phyloP scores from a whole-genome alignment of 2,329 filamentous ascomycete genomes.

The Bisporella sp. region DNA sequence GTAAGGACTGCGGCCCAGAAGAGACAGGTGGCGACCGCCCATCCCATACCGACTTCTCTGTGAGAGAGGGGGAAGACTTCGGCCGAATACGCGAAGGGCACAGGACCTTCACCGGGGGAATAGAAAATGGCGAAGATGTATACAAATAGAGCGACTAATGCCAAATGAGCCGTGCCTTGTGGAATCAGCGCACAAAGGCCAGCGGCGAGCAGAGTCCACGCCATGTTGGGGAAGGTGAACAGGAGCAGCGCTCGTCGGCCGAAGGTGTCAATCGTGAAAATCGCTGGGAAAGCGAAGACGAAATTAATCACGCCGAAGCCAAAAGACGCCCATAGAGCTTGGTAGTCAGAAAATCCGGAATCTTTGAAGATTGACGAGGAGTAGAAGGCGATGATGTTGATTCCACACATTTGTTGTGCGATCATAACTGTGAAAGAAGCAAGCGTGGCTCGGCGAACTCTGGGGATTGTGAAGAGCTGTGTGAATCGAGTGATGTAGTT shows the following conservation, averaged over 20 bases:
- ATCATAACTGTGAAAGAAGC: constrained; percentile 66
- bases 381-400: constrained; percentile 72
- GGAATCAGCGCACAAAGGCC: constrained; percentile 50
- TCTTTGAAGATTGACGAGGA: constrained; percentile 55
- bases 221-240: constrained; percentile 63
- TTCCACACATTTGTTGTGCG: constrained; percentile 30
- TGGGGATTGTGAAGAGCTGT: constrained; percentile 63
- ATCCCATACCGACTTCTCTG: constrained; percentile 57
- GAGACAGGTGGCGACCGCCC: constrained; percentile 54
- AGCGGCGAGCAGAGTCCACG: constrained; percentile 58
- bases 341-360: constrained; percentile 46
- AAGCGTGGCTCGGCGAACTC: constrained; percentile 63
- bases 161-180: constrained; percentile 37
- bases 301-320: constrained; percentile 62
- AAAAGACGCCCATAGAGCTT: constrained; percentile 55
- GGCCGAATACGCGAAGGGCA: constrained; percentile 55
- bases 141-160: constrained; percentile 51
- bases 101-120: constrained; percentile 56
- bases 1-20: constrained; percentile 55
- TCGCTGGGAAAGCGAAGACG: constrained; percentile 51
- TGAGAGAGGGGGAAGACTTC: constrained; percentile 60
- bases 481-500: constrained; percentile 53
- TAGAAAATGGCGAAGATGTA: constrained; percentile 62
- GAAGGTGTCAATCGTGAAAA: constrained; percentile 57
- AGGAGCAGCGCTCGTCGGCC: constrained; percentile 55